Percentiles rank a stretch among this genome's conserved stretches.
Conservation (phyloP, 148 eudicot genomes). For the Arbutus unedo region DNA sequence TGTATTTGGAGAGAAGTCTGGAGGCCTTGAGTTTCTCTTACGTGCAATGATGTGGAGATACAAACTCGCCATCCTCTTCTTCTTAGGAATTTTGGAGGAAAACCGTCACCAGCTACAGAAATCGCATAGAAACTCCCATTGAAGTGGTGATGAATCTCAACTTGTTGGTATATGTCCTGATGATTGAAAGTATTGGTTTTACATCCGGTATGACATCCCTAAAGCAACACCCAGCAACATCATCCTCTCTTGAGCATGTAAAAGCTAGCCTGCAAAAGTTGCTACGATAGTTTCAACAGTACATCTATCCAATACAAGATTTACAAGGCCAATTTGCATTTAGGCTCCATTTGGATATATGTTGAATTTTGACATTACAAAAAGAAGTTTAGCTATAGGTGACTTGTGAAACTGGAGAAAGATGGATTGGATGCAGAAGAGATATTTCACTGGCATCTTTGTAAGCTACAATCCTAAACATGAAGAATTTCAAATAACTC, state of each 20-base stretch:
- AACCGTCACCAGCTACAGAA: conserved; percentile 66
- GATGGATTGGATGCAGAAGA: neutral
- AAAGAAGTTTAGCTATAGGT: neutral
- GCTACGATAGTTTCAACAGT: neutral
- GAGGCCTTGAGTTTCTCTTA: conserved; percentile 51
- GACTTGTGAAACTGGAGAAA: neutral
- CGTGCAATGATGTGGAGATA: conserved; percentile 27
- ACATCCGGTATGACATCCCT: conserved; percentile 29
- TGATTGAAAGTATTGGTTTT: conserved; percentile 55
- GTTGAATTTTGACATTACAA: neutral
- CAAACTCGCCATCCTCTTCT: conserved; percentile 66
- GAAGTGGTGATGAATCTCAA: conserved; percentile 57
- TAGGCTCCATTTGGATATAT: neutral
- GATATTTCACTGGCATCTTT: neutral
- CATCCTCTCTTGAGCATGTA: conserved; percentile 54
- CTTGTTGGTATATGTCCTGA: conserved; percentile 73
- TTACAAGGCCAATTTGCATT: neutral
- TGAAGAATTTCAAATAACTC: neutral
- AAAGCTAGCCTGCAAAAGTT: conserved; percentile 53
- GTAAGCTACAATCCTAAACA: neutral
- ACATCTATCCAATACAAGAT: neutral
- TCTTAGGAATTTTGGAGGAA: conserved; percentile 67
- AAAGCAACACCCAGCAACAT: conserved; percentile 55
- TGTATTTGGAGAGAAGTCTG: conserved; percentile 30
- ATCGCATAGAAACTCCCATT: conserved; percentile 69